phyloP scores from a whole-genome alignment of 1,284 basidiomycete species.

The Ceratobasidium papillatum region DNA sequence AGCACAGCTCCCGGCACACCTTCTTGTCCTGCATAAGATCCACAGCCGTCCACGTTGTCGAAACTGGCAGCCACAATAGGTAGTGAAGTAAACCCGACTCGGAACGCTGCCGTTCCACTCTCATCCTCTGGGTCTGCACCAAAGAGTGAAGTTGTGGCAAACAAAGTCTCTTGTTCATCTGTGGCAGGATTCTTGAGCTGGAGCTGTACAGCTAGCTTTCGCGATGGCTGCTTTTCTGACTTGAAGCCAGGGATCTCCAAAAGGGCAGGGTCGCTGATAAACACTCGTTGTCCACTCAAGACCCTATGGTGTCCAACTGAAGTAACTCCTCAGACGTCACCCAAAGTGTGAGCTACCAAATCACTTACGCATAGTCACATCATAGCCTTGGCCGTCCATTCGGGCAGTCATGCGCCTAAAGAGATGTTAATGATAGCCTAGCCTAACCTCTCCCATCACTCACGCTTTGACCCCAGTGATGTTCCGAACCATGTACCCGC shows the following conservation, averaged over 20 bases:
- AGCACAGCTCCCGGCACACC: constrained; percentile 5
- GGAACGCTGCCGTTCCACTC: constrained; percentile 10
- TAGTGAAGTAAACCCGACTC: constrained; percentile 20
- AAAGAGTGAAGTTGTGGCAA: constrained; percentile 73
- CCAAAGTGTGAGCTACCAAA: constrained; percentile 4
- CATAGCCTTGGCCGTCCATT: constrained; percentile 85
- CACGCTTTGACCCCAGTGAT: constrained; percentile 78
- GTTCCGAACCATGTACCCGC: constrained; percentile 80
- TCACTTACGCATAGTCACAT: constrained; percentile 77
- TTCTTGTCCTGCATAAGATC: neutral
- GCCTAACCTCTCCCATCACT: neutral
- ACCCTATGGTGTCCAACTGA: constrained; percentile 85
- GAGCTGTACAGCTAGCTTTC: constrained; percentile 50
- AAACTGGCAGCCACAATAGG: neutral
- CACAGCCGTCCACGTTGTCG: constrained; percentile 29
- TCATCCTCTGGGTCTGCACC: constrained; percentile 63
- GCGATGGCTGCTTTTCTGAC: constrained; percentile 4
- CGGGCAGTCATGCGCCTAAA: constrained; percentile 66
- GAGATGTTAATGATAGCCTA: neutral
- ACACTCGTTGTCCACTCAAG: constrained; percentile 79
- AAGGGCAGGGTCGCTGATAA: constrained; percentile 77
- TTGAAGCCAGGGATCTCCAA: constrained; percentile 51
- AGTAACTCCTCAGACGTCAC: neutral
- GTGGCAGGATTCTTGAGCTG: constrained; percentile 54
- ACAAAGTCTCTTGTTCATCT: constrained; percentile 58